Conservation (phyloP, 345 rosid species). For the Eucalyptus curtisii region DNA sequence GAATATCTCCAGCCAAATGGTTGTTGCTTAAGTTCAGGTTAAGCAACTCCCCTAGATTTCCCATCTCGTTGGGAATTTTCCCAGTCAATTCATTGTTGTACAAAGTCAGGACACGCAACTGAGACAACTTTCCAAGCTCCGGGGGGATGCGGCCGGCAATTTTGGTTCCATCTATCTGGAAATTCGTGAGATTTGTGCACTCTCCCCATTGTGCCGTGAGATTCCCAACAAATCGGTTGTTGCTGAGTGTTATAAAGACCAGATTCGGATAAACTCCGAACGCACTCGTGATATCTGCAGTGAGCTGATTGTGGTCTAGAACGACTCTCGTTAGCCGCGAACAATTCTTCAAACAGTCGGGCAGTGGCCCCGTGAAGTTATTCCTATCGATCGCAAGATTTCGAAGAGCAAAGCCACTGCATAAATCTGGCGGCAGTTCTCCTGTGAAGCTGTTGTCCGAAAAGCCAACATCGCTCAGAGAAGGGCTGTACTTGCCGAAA, state of each 20-base stretch:
- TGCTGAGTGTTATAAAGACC: constrained; percentile 12
- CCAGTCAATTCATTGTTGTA: constrained; percentile 33
- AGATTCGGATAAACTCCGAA: constrained; percentile 44
- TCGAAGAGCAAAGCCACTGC: constrained; percentile 30
- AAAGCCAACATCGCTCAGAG: constrained; percentile 31
- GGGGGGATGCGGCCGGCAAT: constrained; percentile 39
- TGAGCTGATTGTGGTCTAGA: constrained; percentile 36
- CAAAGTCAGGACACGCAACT: constrained; percentile 21
- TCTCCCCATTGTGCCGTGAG: constrained; percentile 49
- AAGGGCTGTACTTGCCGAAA: constrained; percentile 37
- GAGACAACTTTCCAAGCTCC: constrained; percentile 30
- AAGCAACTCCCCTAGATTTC: constrained; percentile 20
- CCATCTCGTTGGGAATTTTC: constrained; percentile 29
- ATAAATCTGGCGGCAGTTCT: constrained; percentile 43
- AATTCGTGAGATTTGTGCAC: constrained; percentile 28
- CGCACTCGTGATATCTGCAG: constrained; percentile 36
- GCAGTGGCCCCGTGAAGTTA: constrained; percentile 44
- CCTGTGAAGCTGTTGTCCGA: constrained; percentile 51
- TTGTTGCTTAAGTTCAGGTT: constrained; percentile 35
- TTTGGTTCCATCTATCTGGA: constrained; percentile 33
- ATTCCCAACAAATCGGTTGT: constrained; percentile 34
- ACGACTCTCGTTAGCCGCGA: constrained; percentile 20
- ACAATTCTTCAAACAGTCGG: constrained; percentile 43
- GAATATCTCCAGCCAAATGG: constrained; percentile 29
- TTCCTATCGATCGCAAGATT: constrained; percentile 18